Evolutionary conservation across 129 eudicot genomes (phyloP), one percentile per base, ranked within the genome.

Genomic region (Flaveria ramosissima): DNA sequence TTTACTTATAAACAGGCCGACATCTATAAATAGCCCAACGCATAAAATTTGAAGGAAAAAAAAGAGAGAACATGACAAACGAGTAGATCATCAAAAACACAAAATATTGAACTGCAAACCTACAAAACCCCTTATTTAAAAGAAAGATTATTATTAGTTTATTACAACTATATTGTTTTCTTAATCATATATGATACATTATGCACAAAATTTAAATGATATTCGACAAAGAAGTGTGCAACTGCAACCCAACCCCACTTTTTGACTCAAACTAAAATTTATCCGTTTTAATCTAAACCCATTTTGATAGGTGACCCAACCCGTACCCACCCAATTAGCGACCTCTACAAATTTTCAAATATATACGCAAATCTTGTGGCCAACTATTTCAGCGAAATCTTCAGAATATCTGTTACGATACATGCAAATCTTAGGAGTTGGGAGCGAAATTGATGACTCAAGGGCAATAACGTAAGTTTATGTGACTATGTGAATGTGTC

Each of bases 371-470:
- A 20, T 21, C 30, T 21, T 57, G 30, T 1, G 7, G 30, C 20
- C 32, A 57, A 56, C 30, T 56, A 32, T 9, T 20, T 56, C 14
- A 20, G 5, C 6, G 27, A 56, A 19, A 56, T 19, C 11, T 62
- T 70, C 60, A 50, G 9, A 65, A 51, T 30, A 30, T 30, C 27
- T 24, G 55, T n/a, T 3, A 11, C 26, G 30, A 47, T 4, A 62
- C 64, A 61, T 30, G 67, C 57, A 42, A 56, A 42, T 74, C 26
- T 59, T 59, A 55, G 16, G 81, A 11, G 24, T 74, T 59, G 56
- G 32, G 68, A 11, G 24, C 74, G 9, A 66, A 13, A 68, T 23
- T 1, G 3, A 24, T n/a, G 48, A 70, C 70, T 57, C n/a, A 17
- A 9, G 74, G 70, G 36, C 30, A 69, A 68, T 27, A 27, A 27